These are phyloP conservation scores for Blastomyces emzantsi DNA, from an alignment of 2,329 filamentous ascomycete genomes.

Conservation along the genomic window DNA sequence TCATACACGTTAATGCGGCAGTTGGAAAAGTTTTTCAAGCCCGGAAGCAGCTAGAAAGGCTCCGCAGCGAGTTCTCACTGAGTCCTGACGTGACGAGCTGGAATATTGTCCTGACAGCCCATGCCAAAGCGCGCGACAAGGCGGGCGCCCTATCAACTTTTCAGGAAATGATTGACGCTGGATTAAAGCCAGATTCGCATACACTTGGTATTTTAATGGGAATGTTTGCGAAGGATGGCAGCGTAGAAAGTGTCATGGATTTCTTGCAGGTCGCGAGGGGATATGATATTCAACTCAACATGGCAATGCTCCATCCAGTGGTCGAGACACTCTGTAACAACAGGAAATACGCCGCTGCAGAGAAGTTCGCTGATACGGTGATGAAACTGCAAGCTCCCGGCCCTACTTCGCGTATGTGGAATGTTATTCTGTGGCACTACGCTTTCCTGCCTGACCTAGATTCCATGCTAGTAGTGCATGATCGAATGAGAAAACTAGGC, in stretches of 20 bases:
- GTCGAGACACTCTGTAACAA: slow-evolving; percentile 60
- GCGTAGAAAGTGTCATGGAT: slow-evolving; percentile 58
- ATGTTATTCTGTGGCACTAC: slow-evolving; percentile 61
- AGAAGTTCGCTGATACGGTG: slow-evolving; percentile 50
- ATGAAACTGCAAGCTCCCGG: slow-evolving; percentile 44
- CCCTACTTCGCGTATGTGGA: slow-evolving; percentile 61
- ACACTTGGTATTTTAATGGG: slow-evolving; percentile 68
- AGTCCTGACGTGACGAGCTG: slow-evolving; percentile 54
- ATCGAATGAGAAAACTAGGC: slow-evolving; percentile 45
- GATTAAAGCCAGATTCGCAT: slow-evolving; percentile 48
- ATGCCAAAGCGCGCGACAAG: slow-evolving; percentile 57
- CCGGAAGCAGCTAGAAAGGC: slow-evolving; percentile 52
- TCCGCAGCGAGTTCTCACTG: slow-evolving; percentile 48
- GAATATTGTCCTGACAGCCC: slow-evolving; percentile 68
- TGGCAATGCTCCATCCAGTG: slow-evolving; percentile 54
- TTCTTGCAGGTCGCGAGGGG: slow-evolving; percentile 56
- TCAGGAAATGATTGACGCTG: slow-evolving; percentile 45
- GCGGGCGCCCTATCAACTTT: slow-evolving; percentile 58
- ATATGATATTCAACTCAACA: slow-evolving; percentile 42
- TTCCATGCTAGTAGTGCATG: slow-evolving; percentile 46
- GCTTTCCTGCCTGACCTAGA: slow-evolving; percentile 53
- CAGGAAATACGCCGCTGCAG: slow-evolving; percentile 46
- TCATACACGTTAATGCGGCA: slow-evolving; percentile 63
- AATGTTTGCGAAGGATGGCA: slow-evolving; percentile 60
- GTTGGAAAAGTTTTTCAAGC: slow-evolving; percentile 55